These are phyloP conservation scores for Fusarium oxysporum DNA, from an alignment of 2,329 filamentous ascomycete genomes.

Conservation along the genomic window DNA sequence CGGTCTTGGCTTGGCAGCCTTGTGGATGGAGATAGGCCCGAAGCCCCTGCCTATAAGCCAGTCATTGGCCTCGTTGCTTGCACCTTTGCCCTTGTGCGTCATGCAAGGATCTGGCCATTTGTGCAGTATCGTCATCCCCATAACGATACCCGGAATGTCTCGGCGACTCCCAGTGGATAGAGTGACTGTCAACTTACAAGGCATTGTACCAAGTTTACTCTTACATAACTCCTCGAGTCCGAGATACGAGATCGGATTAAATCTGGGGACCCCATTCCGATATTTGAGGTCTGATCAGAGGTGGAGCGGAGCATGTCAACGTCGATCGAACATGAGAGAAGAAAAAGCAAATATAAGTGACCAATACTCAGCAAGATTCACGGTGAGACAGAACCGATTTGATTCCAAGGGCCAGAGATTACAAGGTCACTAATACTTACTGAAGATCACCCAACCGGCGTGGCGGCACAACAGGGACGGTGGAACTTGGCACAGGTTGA, in stretches of 20 bases:
- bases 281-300: neutral
- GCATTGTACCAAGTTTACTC: neutral
- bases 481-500: neutral
- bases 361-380: too few species aligned
- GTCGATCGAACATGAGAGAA: neutral
- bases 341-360: neutral
- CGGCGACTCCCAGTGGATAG: neutral
- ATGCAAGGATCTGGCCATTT: neutral
- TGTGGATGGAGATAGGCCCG: neutral
- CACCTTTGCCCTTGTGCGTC: neutral
- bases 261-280: neutral
- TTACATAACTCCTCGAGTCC: neutral
- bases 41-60: neutral
- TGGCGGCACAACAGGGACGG: neutral
- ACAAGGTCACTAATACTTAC: neutral
- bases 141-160: neutral
- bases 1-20: neutral
- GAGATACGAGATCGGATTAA: neutral
- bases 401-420: too few species aligned
- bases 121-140: neutral
- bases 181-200: neutral
- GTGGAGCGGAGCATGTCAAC: neutral
- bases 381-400: neutral
- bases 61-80: neutral
- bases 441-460: neutral